Evolutionary conservation across 2,329 filamentous ascomycete species (phyloP).

Genomic region (Neospermospora avenae): DNA sequence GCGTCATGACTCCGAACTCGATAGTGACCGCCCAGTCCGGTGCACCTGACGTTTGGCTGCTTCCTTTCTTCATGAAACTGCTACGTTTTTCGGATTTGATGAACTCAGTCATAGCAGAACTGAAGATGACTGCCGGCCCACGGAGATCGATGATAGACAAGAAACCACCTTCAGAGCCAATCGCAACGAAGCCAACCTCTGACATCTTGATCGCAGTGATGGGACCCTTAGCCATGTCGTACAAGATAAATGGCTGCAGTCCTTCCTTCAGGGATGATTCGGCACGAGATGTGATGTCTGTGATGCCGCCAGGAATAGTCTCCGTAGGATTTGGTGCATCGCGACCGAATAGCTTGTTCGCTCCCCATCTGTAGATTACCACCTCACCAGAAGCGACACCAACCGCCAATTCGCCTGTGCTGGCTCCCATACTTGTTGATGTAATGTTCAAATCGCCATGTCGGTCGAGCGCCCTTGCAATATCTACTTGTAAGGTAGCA

Average conservation of each 20-base stretch:
- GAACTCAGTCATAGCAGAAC: conserved; percentile 68
- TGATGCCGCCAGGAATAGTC: conserved; percentile 65
- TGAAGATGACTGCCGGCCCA: conserved; percentile 80
- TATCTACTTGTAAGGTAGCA: conserved; percentile 76
- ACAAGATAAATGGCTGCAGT: conserved; percentile 72
- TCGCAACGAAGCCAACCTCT: conserved; percentile 89
- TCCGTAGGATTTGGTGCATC: conserved; percentile 52
- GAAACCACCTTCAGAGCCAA: conserved; percentile 79
- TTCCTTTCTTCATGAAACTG: conserved; percentile 63
- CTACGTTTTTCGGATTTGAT: conserved; percentile 71
- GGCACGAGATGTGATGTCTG: conserved; percentile 68
- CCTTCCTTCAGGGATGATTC: conserved; percentile 76
- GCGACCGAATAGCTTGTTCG: conserved; percentile 68
- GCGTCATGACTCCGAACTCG: conserved; percentile 89
- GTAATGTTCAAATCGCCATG: conserved; percentile 74
- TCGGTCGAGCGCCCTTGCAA: conserved; percentile 78
- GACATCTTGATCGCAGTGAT: conserved; percentile 79
- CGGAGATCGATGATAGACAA: conserved; percentile 83
- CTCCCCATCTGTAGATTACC: conserved; percentile 83
- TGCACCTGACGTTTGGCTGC: conserved; percentile 45
- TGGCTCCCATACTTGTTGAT: conserved; percentile 74
- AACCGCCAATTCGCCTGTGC: conserved; percentile 79
- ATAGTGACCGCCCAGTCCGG: conserved; percentile 76
- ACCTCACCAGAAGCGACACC: conserved; percentile 83
- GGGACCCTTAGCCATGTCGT: conserved; percentile 79